Percentiles rank a stretch among this genome's conserved stretches.
These are phyloP conservation scores for Torulaspora indica DNA, from an alignment of 805 yeast species.

Conservation along the genomic window DNA sequence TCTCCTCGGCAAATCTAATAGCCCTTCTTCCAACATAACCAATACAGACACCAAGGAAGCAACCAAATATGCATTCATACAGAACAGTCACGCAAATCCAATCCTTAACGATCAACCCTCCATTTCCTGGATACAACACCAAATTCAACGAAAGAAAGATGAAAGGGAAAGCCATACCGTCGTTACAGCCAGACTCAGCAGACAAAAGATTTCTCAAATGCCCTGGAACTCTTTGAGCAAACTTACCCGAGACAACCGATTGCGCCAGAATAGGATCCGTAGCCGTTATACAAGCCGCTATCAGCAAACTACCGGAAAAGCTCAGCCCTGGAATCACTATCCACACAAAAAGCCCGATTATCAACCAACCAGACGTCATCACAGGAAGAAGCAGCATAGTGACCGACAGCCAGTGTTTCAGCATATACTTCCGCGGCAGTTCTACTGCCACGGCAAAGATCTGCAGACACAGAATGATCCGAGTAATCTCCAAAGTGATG, in stretches of 20 bases:
- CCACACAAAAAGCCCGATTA: slow-evolving; percentile 77
- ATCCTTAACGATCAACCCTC: slow-evolving; percentile 65
- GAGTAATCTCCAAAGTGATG: slow-evolving; percentile 75
- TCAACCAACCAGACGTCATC: slow-evolving; percentile 87
- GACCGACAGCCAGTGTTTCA: slow-evolving; percentile 76
- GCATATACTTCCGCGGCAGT: slow-evolving; percentile 83
- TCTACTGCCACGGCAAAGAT: slow-evolving; percentile 94
- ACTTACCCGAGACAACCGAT: slow-evolving; percentile 87
- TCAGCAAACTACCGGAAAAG: slow-evolving; percentile 65
- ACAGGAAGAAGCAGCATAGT: slow-evolving; percentile 71
- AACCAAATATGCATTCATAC: slow-evolving; percentile 79
- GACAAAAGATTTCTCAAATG: slow-evolving; percentile 77
- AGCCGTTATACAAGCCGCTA: slow-evolving; percentile 88
- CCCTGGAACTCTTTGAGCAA: slow-evolving; percentile 89
- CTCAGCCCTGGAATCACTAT: slow-evolving; percentile 64
- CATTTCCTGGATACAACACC: slow-evolving; percentile 59
- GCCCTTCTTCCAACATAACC: slow-evolving; percentile 69
- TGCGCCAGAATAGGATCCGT: slow-evolving; percentile 95
- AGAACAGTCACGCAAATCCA: slow-evolving; percentile 74
- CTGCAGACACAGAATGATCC: slow-evolving; percentile 80
- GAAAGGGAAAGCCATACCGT: slow-evolving; percentile 95
- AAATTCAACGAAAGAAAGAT: slow-evolving; percentile 65
- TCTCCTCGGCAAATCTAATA: slow-evolving; percentile 67
- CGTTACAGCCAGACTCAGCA: slow-evolving; percentile 86
- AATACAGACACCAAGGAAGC: slow-evolving; percentile 63